Conservation (phyloP, 2,329 filamentous ascomycete species). For the Diaporthe australafricana region DNA sequence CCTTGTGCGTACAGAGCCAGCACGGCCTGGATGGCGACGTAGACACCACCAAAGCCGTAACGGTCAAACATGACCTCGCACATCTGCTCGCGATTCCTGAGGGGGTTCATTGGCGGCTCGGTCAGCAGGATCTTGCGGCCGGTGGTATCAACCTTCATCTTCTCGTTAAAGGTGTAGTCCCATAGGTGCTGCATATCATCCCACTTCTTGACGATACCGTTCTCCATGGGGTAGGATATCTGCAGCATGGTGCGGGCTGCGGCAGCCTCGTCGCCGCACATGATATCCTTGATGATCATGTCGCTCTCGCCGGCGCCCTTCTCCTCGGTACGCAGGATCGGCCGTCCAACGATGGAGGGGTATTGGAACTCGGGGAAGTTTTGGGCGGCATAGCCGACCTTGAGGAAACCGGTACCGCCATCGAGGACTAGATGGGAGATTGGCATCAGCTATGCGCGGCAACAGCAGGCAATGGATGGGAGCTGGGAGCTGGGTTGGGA, state of each 20-base stretch:
- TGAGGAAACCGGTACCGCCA: conserved; percentile 99
- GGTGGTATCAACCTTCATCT: conserved; percentile 90
- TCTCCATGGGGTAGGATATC: conserved; percentile 99
- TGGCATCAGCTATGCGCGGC: conserved; percentile 28
- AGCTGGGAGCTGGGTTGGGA: background rate
- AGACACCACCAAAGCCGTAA: conserved; percentile 95
- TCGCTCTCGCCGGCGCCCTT: conserved; percentile 63
- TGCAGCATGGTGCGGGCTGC: conserved; percentile 97
- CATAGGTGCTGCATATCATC: conserved; percentile 99
- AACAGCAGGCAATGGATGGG: conserved; percentile 6
- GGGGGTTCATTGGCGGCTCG: conserved; percentile 96
- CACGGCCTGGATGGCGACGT: conserved; percentile 97
- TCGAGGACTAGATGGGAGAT: conserved; percentile 82
- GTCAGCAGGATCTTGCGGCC: conserved; percentile 98
- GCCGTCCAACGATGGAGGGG: conserved; percentile 96
- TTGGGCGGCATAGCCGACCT: conserved; percentile 98
- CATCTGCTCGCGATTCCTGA: conserved; percentile 98
- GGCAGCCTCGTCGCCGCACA: conserved; percentile 98
- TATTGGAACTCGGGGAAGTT: conserved; percentile 99
- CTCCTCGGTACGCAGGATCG: conserved; percentile 97
- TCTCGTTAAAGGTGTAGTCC: conserved; percentile 99
- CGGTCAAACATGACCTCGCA: conserved; percentile 99
- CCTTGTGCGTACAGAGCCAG: conserved; percentile 96
- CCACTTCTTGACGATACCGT: conserved; percentile 99
- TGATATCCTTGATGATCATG: conserved; percentile 92